Percentiles rank a stretch among this genome's conserved stretches.
These are phyloP conservation scores for Neurospora sp. DNA, from an alignment of 495 filamentous ascomycete species.

Conservation along the genomic window DNA sequence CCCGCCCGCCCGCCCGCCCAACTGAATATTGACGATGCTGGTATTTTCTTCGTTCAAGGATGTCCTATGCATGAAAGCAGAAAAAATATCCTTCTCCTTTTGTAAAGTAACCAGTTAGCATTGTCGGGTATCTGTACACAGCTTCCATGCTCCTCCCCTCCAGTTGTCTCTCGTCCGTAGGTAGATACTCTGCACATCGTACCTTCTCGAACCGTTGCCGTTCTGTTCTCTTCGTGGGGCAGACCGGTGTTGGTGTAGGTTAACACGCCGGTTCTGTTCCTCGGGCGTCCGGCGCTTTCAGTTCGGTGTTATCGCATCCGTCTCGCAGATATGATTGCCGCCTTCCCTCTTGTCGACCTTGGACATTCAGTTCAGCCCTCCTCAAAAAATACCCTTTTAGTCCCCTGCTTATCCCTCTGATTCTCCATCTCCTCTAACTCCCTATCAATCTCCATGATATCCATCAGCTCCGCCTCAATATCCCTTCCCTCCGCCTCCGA, in stretches of 20 bases:
- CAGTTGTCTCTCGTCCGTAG: not conserved
- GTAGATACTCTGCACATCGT: not conserved
- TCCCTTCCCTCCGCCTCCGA: slow-evolving; percentile 35
- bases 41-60: not conserved
- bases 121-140: not conserved
- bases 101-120: not conserved
- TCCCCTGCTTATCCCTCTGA: slow-evolving; percentile 17
- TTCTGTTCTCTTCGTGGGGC: not conserved
- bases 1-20: not conserved
- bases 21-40: not conserved
- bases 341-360: no score
- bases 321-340: not conserved
- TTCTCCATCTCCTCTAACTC: slow-evolving; percentile 39
- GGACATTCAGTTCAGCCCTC: slow-evolving; percentile 4
- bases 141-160: not conserved
- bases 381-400: slow-evolving; percentile 40
- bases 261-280: not conserved
- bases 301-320: not conserved
- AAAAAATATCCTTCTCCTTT: not conserved
- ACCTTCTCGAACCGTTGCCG: not conserved
- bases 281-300: not conserved
- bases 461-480: slow-evolving; percentile 42
- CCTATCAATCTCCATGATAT: slow-evolving; percentile 46
- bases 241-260: not conserved
- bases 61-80: not conserved